Evolutionary conservation across 129 eudicot genomes (phyloP).

Genomic region (Silybum marianum): DNA sequence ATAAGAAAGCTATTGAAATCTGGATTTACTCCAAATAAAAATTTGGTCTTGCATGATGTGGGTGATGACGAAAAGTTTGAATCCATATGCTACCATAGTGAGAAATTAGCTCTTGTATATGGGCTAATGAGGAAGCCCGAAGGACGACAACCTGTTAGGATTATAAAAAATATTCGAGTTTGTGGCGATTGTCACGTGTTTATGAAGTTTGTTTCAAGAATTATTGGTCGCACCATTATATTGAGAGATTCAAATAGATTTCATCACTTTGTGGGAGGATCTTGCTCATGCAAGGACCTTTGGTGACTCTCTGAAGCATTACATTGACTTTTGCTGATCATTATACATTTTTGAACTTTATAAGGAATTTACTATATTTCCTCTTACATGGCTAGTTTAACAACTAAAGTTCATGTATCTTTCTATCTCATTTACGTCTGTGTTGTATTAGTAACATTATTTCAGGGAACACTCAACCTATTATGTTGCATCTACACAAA

Average conservation of each 20-base stretch:
- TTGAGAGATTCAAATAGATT: constrained; percentile 59
- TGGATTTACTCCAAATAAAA: constrained; percentile 43
- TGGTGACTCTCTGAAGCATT: constrained; percentile 37
- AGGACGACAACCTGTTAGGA: constrained; percentile 41
- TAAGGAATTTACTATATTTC: not conserved
- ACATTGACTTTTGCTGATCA: not conserved
- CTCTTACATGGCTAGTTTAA: too few relatives aligned
- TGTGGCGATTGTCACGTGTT: constrained; percentile 55
- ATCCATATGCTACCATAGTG: constrained; percentile 53
- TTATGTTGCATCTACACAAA: too few relatives aligned
- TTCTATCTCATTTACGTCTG: too few relatives aligned
- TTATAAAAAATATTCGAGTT: constrained; percentile 49
- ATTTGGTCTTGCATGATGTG: constrained; percentile 52
- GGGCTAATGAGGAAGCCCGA: constrained; percentile 44
- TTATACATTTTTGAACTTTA: not conserved
- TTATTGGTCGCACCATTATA: constrained; percentile 36
- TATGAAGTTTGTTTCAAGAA: constrained; percentile 51
- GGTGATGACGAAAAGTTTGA: constrained; percentile 50
- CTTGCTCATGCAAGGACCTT: constrained; percentile 54
- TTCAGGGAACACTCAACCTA: too few relatives aligned
- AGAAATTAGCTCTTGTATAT: constrained; percentile 50
- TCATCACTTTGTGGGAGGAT: constrained; percentile 49
- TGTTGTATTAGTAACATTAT: too few relatives aligned
- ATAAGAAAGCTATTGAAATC: constrained; percentile 32
- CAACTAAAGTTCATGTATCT: too few relatives aligned